Evolutionary conservation across 1,284 basidiomycete genomes (phyloP), one percentile per base, ranked within the genome.

Genomic region (Papiliotrema fonsecae): DNA sequence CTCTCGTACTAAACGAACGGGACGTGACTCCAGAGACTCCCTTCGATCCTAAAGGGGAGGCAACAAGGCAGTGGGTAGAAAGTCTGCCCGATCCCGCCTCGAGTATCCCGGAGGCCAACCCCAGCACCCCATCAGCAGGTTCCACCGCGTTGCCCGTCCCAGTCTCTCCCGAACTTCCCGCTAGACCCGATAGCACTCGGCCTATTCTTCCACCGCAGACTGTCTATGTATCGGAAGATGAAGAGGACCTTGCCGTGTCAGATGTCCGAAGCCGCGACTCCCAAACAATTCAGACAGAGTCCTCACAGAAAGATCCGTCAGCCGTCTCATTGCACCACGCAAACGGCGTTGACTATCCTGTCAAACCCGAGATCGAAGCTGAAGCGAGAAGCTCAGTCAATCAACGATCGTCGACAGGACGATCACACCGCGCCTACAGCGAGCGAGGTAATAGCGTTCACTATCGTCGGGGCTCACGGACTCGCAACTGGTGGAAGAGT

Each of bases 401-500:
- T 11, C 6, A 9, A 16, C 5, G 25, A 21, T 4, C n/a, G n/a
- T n/a, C n/a, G n/a, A n/a, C n/a, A n/a, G n/a, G n/a, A n/a, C n/a
- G n/a, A n/a, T n/a, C n/a, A n/a, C n/a, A n/a, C n/a, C n/a, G n/a
- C n/a, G n/a, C n/a, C n/a, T n/a, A n/a, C n/a, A n/a, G n/a, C n/a
- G n/a, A n/a, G n/a, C n/a, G n/a, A n/a, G n/a, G n/a, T n/a, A n/a
- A n/a, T n/a, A n/a, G 32, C 40, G 16, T 18, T 11, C 34, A 36
- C 43, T 11, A 11, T 4, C 3, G 31, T 9, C 18, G n/a, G 16
- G 31, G n/a, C n/a, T n/a, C n/a, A n/a, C n/a, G n/a, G n/a, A n/a
- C n/a, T n/a, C n/a, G n/a, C n/a, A n/a, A 43, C 18, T 32, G 42
- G 42, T 67, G 61, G 58, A 61, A 58, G 37, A 32, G 47, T 13